These are phyloP conservation scores for Phialemoniopsis sp. DNA, from an alignment of 2,329 filamentous ascomycete genomes.

Conservation along the genomic window DNA sequence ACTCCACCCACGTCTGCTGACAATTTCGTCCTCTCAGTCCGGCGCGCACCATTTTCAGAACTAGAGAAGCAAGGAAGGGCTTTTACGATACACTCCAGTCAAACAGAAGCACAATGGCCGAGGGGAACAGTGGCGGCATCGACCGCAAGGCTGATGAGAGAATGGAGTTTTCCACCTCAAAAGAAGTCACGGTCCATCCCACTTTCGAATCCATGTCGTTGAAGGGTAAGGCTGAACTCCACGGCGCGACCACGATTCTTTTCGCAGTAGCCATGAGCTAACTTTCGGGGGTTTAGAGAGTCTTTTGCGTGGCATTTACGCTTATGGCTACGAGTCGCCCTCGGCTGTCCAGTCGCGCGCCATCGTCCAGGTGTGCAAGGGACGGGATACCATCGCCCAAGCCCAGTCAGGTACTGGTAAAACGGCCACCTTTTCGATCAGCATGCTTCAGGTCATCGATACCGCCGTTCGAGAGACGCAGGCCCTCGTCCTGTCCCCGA, in stretches of 20 bases:
- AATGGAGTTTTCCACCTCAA: conserved; percentile 97
- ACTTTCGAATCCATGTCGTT: conserved; percentile 95
- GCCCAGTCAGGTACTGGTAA: conserved; percentile 97
- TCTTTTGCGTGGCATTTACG: conserved; percentile 93
- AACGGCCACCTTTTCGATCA: conserved; percentile 94
- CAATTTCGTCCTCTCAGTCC: too few species aligned
- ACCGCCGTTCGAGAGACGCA: conserved; percentile 90
- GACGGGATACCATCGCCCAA: conserved; percentile 96
- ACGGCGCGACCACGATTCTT: too few species aligned
- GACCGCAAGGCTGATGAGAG: conserved; percentile 92
- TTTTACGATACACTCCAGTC: too few species aligned
- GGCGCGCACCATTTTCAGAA: too few species aligned
- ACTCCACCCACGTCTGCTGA: too few species aligned
- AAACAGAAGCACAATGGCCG: conserved; percentile 67
- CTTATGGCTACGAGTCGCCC: conserved; percentile 96
- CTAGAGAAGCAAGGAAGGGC: too few species aligned
- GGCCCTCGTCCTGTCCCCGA: conserved; percentile 92
- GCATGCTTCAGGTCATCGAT: conserved; percentile 93
- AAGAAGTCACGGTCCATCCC: conserved; percentile 92
- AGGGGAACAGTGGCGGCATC: conserved; percentile 61
- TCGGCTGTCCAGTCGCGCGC: conserved; percentile 97
- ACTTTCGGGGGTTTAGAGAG: conserved; percentile 62
- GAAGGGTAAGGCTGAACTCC: conserved; percentile 56
- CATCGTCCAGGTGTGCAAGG: conserved; percentile 98
- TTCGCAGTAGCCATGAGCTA: background rate